A percentile compares a stretch with the other conserved stretches of the same genome.
phyloP scores from a whole-genome alignment of 768 basidiomycete genomes.

The Fibroporia radiculosa region DNA sequence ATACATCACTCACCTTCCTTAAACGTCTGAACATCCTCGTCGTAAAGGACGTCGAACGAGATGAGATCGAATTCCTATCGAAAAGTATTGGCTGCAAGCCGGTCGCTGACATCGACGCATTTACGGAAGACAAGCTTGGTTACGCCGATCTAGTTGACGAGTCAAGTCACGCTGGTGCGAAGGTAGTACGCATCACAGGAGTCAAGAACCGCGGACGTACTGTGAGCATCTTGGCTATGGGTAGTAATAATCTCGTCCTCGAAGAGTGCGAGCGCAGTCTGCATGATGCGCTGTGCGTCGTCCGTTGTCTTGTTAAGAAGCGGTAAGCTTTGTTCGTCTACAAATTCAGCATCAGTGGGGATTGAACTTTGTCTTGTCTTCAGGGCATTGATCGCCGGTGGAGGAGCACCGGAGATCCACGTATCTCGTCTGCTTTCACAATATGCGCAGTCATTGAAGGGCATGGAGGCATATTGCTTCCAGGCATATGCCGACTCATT shows the following conservation, averaged over 20 bases:
- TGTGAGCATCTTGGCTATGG: constrained; percentile 92
- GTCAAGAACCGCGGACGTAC: constrained; percentile 93
- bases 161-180: constrained; percentile 68
- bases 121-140: constrained; percentile 96
- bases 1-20: constrained; percentile 94
- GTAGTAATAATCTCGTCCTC: constrained; percentile 84
- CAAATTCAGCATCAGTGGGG: background rate
- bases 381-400: constrained; percentile 90
- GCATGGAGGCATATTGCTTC: constrained; percentile 99
- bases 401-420: constrained; percentile 97
- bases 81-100: constrained; percentile 95
- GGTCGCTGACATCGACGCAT: constrained; percentile 94
- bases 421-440: constrained; percentile 88
- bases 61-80: constrained; percentile 95
- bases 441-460: constrained; percentile 87
- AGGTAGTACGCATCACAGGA: constrained; percentile 91
- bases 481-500: constrained; percentile 97
- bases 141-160: constrained; percentile 96
- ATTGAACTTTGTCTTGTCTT: background rate
- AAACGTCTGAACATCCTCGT: constrained; percentile 94
- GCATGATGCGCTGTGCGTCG: constrained; percentile 98
- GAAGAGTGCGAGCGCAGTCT: constrained; percentile 97
- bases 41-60: constrained; percentile 96
- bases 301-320: constrained; percentile 97
- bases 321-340: constrained; percentile 54